Conservation (phyloP, 2,329 filamentous ascomycete genomes). For the Talaromyces marneffei region DNA sequence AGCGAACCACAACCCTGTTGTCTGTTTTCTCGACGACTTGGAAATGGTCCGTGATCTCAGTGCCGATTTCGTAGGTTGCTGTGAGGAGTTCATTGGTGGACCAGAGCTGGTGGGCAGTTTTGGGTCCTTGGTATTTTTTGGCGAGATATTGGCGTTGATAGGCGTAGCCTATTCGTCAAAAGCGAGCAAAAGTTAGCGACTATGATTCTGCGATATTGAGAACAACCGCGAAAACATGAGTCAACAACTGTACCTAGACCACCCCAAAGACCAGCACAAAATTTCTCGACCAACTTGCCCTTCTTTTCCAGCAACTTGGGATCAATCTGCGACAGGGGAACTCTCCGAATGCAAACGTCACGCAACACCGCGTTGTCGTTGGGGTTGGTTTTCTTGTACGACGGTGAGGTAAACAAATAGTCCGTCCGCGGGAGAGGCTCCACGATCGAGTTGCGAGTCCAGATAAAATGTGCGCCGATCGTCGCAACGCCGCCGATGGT, state of each 20-base stretch:
- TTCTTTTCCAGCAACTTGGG: conserved; percentile 60
- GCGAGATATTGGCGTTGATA: conserved; percentile 55
- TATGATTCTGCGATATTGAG: background rate
- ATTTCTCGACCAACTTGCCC: conserved; percentile 56
- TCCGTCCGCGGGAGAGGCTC: conserved; percentile 52
- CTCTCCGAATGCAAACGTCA: conserved; percentile 58
- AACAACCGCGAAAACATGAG: background rate
- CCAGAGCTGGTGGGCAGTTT: conserved; percentile 59
- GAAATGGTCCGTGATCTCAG: conserved; percentile 64
- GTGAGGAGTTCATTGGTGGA: conserved; percentile 48
- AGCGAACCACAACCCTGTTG: conserved; percentile 57
- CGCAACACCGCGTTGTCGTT: conserved; percentile 57
- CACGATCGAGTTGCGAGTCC: conserved; percentile 52
- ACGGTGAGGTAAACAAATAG: conserved; percentile 57
- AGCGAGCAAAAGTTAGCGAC: background rate
- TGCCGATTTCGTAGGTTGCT: conserved; percentile 58
- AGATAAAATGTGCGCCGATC: conserved; percentile 49
- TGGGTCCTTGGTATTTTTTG: conserved; percentile 53
- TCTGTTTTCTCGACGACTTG: conserved; percentile 62
- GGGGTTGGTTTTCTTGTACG: conserved; percentile 57
- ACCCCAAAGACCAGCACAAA: conserved; percentile 63
- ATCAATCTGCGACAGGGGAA: conserved; percentile 59
- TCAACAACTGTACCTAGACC: conserved; percentile 51
- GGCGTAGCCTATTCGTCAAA: conserved; percentile 30
- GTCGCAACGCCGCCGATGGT: conserved; percentile 46